A percentile compares a stretch with the other conserved stretches of the same genome.
These are phyloP conservation scores for Saturnispora dispora DNA, from an alignment of 805 yeast species.

Conservation along the genomic window DNA sequence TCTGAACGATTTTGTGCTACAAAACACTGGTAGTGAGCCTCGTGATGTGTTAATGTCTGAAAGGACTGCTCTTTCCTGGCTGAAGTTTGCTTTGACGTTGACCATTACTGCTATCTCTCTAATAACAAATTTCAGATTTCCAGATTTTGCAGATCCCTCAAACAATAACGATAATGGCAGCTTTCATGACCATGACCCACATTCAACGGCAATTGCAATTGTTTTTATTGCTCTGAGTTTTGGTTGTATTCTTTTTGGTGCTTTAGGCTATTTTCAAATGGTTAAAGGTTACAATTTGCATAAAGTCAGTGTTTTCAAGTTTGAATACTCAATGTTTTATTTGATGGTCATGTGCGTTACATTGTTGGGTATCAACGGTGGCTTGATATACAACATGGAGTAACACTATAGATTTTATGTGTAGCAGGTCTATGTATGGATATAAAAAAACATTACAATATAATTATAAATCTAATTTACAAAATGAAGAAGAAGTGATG, in stretches of 20 bases:
- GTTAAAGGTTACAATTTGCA: constrained; percentile 4
- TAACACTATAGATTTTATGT: not conserved
- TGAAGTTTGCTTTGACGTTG: constrained; percentile 36
- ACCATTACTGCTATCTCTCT: constrained; percentile 40
- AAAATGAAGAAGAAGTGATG: not conserved
- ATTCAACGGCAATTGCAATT: not conserved
- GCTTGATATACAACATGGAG: not conserved
- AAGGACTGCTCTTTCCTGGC: constrained; percentile 40
- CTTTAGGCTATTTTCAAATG: constrained; percentile 8
- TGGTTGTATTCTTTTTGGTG: constrained; percentile 9
- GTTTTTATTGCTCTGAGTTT: constrained; percentile 4
- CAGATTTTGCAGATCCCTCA: constrained; percentile 18
- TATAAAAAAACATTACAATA: not conserved
- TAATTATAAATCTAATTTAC: not conserved
- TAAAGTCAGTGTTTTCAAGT: constrained; percentile 3
- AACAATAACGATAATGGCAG: not conserved
- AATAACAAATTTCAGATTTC: constrained; percentile 35
- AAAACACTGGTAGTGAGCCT: constrained; percentile 38
- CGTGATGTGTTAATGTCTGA: constrained; percentile 46
- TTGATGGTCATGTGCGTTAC: constrained; percentile 1
- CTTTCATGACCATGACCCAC: not conserved
- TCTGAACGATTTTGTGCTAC: constrained; percentile 19
- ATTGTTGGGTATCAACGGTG: constrained; percentile 1
- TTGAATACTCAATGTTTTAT: constrained; percentile 4
- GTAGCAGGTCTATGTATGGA: not conserved